Evolutionary conservation across 1,284 basidiomycete genomes (phyloP).

Genomic region (Microbotryum saponariae): DNA sequence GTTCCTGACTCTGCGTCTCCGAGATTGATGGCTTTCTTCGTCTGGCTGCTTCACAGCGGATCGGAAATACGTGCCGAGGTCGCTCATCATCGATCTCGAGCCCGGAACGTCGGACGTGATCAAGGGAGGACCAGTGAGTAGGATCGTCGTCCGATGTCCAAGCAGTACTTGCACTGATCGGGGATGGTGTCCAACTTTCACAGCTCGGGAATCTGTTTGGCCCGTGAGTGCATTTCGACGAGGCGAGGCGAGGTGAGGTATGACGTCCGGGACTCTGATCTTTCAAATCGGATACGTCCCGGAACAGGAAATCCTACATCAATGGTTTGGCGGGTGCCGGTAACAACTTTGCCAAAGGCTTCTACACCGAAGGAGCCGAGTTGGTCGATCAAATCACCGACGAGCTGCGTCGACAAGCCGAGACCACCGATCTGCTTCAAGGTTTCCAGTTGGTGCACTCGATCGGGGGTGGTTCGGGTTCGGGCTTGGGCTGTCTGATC

Average conservation of each 20-base stretch:
- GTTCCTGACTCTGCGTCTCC: too few relatives aligned
- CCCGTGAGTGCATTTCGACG: constrained; percentile 61
- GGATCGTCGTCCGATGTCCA: neutral
- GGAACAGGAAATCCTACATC: neutral
- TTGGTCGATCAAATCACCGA: constrained; percentile 72
- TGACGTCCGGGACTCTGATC: too few relatives aligned
- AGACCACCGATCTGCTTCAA: constrained; percentile 77
- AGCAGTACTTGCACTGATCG: too few relatives aligned
- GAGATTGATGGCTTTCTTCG: neutral
- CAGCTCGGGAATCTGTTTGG: constrained; percentile 64
- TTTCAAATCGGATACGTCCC: neutral
- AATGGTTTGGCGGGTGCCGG: constrained; percentile 47
- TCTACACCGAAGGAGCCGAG: constrained; percentile 78
- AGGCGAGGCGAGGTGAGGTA: neutral
- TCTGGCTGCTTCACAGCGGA: constrained; percentile 33
- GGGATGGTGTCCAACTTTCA: neutral
- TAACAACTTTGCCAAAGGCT: constrained; percentile 80
- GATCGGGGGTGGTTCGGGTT: constrained; percentile 85
- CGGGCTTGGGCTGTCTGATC: constrained; percentile 73
- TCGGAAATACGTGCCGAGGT: constrained; percentile 83
- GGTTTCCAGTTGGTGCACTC: constrained; percentile 92
- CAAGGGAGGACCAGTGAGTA: constrained; percentile 10
- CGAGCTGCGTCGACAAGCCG: constrained; percentile 46
- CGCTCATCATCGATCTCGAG: constrained; percentile 84
- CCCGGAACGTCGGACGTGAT: constrained; percentile 72